These are phyloP conservation scores for Solanum ossicruentum DNA, from an alignment of 257 asterid genomes.

Conservation along the genomic window DNA sequence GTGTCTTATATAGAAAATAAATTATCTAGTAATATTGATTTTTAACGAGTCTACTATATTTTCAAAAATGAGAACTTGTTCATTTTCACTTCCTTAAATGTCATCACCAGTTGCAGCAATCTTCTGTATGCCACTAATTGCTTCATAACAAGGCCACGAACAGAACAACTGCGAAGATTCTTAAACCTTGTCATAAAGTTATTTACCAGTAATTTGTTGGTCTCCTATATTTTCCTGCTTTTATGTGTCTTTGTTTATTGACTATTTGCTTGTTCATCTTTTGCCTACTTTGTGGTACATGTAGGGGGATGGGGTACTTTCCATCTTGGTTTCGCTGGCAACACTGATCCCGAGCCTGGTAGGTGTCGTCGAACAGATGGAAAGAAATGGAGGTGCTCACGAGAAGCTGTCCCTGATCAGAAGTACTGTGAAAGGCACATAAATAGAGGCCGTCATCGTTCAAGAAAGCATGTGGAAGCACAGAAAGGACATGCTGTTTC, in stretches of 20 bases:
- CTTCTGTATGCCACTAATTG: background rate
- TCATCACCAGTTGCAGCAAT: background rate
- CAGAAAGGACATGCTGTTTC: slow-evolving; percentile 70
- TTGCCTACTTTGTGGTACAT: background rate
- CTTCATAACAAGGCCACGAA: background rate
- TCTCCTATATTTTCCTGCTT: background rate
- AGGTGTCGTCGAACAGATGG: slow-evolving; percentile 98
- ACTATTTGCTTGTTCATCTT: background rate
- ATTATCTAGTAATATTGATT: background rate
- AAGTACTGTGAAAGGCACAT: slow-evolving; percentile 98
- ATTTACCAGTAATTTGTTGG: background rate
- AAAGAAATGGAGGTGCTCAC: slow-evolving; percentile 99
- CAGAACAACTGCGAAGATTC: background rate
- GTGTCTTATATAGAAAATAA: background rate
- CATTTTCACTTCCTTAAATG: background rate
- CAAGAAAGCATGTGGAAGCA: slow-evolving; percentile 99
- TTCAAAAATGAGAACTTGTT: background rate
- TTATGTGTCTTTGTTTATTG: background rate
- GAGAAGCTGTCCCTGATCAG: slow-evolving; percentile 95
- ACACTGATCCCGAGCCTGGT: slow-evolving; percentile 94
- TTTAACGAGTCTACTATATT: background rate
- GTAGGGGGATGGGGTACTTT: slow-evolving; percentile 88
- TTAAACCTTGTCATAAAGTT: background rate
- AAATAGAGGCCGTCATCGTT: slow-evolving; percentile 98
- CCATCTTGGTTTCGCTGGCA: slow-evolving; percentile 69